phyloP scores from a whole-genome alignment of 2,329 filamentous ascomycete species.

The Meredithiella fracta region DNA sequence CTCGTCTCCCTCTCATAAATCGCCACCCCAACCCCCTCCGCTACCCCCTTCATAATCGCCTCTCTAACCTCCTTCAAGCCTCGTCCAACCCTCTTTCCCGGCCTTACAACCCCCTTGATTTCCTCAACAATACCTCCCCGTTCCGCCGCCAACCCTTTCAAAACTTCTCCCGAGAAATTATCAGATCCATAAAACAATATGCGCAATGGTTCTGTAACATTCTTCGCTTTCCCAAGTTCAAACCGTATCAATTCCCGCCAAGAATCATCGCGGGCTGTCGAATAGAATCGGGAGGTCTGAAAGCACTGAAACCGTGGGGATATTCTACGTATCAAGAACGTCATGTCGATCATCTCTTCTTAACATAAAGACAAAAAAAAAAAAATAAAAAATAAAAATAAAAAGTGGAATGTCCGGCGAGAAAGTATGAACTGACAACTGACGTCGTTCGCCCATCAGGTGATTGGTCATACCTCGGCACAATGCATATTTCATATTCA shows the following conservation, averaged over 20 bases:
- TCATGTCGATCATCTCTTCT: no score
- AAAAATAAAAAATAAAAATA: neutral
- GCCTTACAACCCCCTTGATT: slow-evolving; percentile 72
- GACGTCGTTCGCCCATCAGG: neutral
- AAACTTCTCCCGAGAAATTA: slow-evolving; percentile 46
- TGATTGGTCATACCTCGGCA: neutral
- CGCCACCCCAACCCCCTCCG: slow-evolving; percentile 44
- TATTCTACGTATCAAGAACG: no score
- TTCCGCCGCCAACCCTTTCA: neutral
- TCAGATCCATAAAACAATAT: slow-evolving; percentile 95
- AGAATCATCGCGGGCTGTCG: no score
- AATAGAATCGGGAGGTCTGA: no score
- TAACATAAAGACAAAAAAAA: neutral
- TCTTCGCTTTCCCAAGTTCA: neutral
- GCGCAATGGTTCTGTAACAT: slow-evolving; percentile 41
- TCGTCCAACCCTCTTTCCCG: slow-evolving; percentile 61
- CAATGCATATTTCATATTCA: neutral
- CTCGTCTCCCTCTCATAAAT: slow-evolving; percentile 71
- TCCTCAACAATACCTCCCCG: slow-evolving; percentile 41
- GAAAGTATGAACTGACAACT: no score
- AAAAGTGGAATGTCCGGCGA: no score
- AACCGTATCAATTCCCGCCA: neutral
- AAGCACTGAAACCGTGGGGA: no score
- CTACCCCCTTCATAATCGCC: slow-evolving; percentile 56
- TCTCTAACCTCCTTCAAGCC: slow-evolving; percentile 51